Base-by-base conservation (phyloP, 805 yeast genomes). In the Clavispora santaluciae region DNA sequence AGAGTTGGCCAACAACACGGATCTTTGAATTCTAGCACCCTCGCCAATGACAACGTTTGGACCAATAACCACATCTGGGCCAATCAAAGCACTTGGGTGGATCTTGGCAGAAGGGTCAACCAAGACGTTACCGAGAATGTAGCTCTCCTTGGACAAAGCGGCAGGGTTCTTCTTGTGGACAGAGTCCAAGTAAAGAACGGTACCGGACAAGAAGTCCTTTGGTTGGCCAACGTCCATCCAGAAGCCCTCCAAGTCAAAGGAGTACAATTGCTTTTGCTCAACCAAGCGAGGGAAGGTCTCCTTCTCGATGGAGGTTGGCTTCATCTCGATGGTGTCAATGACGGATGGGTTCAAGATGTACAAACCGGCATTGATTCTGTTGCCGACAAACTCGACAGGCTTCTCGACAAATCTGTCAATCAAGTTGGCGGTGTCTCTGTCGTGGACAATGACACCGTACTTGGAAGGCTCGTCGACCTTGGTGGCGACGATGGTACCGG, bases 171-270 rank as follows among this genome's bases (percentile, higher is more conserved):
- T 87, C 80, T 85, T 85, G 57, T 91, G 68, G 62, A 89, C 73
- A 42, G 98, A 83, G 65, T 85, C 77, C 68, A 93, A 78, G 78
- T 90, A 93, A 51, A 91, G 75, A 56, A 89, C 81, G 59, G 97
- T 87, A 69, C 99, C 99, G 45, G 96, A 82, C 53, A 93, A 73
- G 83, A 89, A 93, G 73, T 93, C 99, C 81, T 91, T 93, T 79
- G 99, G 99, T 78, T 93, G 99, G 70, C 99, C 99, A 56, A 93
- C 97, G 70, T 93, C 99, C 99, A 93, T 93, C 99, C 99, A 93
- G 86, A 82, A 93, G 54, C 99, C 98, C 76, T 93, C 97, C 63
- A 93, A 81, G 70, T 93, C 99, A 62, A 86, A 93, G 41, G 98
- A 90, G 78, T 83, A 93, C 60, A 93, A 78, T 46, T 83, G 78